A percentile compares a stretch with the other conserved stretches of the same genome.
phyloP scores from a whole-genome alignment of 148 eudicot genomes.

The Cornus florida region DNA sequence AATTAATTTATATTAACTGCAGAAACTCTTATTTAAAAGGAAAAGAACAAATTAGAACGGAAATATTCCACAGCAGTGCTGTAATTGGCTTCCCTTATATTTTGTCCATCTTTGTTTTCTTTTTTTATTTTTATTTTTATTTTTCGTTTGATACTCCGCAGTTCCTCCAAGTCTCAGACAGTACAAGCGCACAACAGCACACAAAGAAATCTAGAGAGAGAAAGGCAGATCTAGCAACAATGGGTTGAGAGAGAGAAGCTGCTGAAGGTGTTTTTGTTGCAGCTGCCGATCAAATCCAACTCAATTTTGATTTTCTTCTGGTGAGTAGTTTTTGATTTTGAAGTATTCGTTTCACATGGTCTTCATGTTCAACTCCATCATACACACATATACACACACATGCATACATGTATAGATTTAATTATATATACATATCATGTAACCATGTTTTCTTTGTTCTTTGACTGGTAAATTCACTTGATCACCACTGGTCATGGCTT shows the following conservation, averaged over 20 bases:
- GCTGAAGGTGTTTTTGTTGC: conserved; percentile 14
- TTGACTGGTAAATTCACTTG: conserved; percentile 2
- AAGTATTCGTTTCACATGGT: not conserved
- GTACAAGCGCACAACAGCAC: not conserved
- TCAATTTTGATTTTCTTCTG: conserved; percentile 15
- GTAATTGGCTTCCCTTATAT: not conserved
- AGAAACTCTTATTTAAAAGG: not conserved
- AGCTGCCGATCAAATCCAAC: conserved; percentile 12
- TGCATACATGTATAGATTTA: no score
- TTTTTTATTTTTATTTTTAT: not conserved
- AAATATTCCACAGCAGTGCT: not conserved
- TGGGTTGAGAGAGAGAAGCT: conserved; percentile 39
- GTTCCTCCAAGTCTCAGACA: conserved; percentile 13
- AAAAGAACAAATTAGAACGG: not conserved
- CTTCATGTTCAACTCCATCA: not conserved
- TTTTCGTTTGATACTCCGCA: not conserved
- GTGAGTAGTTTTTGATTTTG: conserved; percentile 7
- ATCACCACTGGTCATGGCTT: not conserved
- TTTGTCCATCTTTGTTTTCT: not conserved
- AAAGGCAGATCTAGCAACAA: conserved; percentile 27
- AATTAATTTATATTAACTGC: not conserved
- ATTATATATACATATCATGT: not conserved
- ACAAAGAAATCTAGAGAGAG: not conserved
- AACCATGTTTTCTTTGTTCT: not conserved
- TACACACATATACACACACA: not conserved